Base-by-base conservation (phyloP, 2,329 filamentous ascomycete genomes). In the Alternaria alternata region DNA sequence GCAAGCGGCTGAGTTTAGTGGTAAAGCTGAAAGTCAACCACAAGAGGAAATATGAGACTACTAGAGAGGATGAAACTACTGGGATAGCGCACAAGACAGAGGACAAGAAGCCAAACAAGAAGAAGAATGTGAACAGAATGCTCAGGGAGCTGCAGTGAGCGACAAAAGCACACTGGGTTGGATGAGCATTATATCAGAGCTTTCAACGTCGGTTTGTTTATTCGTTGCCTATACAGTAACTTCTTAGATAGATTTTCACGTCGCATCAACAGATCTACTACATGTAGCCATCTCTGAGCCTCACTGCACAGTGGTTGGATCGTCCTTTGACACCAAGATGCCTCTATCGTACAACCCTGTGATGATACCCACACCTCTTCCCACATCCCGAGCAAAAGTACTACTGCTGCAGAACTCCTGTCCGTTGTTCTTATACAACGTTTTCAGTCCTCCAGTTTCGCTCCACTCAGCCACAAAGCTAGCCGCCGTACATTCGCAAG, bases 391-490 rank as follows among this genome's bases (percentile, higher is more conserved):
- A 24, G 78, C 78, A 9, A 72, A 75, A 11, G 75, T 79, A 34
- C 68, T 74, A 22, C 75, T 75, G 41, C 72, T 75, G 20, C 77
- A 78, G 52, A 76, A 79, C 34, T 75, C 79, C 20, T 63, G 55
- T 0, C 76, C 79, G 20, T 34, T 30, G 22, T 67, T 57, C 39
- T 74, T 71, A 62, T 78, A 81, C 43, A 82, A 52, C n/a, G 74
- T 74, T 59, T 54, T 68, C 54, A 77, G 46, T 1, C 79, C 78
- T 1, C 53, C 66, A 20, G 71, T 51, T 57, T 75, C 72, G 51
- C 65, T 79, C 80, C 81, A 82, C 54, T 81, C 77, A 3, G 71
- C 77, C 7, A 76, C 72, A 73, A 77, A 81, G 65, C 75, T 79
- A 30, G 74, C 65, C 32, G 75, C 64, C 18, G 54, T 71, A 56